These are phyloP conservation scores for Pyrenula massariospora DNA, from an alignment of 495 filamentous ascomycete species.

Conservation along the genomic window DNA sequence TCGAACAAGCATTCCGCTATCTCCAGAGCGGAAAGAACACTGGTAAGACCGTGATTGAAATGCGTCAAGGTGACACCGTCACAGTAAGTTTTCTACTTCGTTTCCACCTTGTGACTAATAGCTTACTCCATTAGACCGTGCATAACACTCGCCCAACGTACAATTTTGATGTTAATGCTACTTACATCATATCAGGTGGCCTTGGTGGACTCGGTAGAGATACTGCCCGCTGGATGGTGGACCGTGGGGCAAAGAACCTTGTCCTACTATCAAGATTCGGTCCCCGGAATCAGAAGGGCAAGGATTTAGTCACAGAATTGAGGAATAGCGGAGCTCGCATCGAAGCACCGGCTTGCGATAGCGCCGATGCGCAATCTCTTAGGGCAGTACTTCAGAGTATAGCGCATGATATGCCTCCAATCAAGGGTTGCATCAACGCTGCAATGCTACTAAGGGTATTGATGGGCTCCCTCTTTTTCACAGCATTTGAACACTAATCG, in stretches of 20 bases:
- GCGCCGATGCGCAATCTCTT: constrained; percentile 11
- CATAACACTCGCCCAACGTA: constrained; percentile 1
- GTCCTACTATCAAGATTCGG: constrained; percentile 15
- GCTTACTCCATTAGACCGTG: not conserved
- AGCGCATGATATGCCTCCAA: constrained; percentile 21
- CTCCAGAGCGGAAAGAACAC: constrained; percentile 6
- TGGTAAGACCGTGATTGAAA: constrained; percentile 7
- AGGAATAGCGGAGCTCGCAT: constrained; percentile 9
- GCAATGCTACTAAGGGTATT: constrained; percentile 12
- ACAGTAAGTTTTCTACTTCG: not conserved
- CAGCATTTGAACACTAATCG: not conserved
- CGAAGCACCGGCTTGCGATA: constrained; percentile 26
- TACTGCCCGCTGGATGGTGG: constrained; percentile 15
- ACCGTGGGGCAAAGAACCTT: constrained; percentile 16
- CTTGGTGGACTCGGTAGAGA: constrained; percentile 18
- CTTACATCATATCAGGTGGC: constrained; percentile 25
- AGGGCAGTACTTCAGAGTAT: constrained; percentile 6
- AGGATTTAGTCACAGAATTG: constrained; percentile 6
- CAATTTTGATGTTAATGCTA: constrained; percentile 5
- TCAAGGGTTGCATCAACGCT: constrained; percentile 33
- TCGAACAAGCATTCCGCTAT: constrained; percentile 25
- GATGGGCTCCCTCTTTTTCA: constrained; percentile 6
- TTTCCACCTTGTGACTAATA: not conserved
- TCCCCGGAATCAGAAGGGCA: not conserved
- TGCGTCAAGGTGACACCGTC: constrained; percentile 5